These are phyloP conservation scores for Aquilaria agallochum DNA, from an alignment of 441 rosid genomes.

Conservation along the genomic window DNA sequence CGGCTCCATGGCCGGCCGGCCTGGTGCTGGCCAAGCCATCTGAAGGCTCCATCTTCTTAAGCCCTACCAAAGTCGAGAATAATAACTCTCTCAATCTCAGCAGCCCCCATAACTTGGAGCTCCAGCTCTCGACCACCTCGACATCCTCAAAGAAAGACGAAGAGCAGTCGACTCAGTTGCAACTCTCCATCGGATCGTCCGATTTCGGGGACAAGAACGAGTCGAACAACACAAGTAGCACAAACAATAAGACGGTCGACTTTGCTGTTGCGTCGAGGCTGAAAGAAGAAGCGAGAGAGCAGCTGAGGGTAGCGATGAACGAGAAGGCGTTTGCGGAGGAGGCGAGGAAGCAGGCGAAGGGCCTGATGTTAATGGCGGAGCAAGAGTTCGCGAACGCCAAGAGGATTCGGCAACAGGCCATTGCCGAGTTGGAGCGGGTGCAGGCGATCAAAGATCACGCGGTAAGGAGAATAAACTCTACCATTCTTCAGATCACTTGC, in stretches of 20 bases:
- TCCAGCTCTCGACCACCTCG: constrained; percentile 41
- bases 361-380: constrained; percentile 62
- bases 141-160: constrained; percentile 28
- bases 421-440: constrained; percentile 60
- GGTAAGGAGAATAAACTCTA: constrained; percentile 45
- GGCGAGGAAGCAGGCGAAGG: constrained; percentile 43
- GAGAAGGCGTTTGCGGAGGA: constrained; percentile 53
- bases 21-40: constrained; percentile 25
- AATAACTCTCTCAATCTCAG: constrained; percentile 11
- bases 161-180: constrained; percentile 38
- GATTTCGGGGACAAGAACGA: constrained; percentile 19
- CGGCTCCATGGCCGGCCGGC: constrained; percentile 39
- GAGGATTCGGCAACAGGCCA: constrained; percentile 72
- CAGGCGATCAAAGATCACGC: constrained; percentile 48
- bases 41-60: constrained; percentile 24
- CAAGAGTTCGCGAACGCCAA: constrained; percentile 61
- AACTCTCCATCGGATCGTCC: constrained; percentile 50
- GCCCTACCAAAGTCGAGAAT: constrained; percentile 12
- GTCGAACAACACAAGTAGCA: constrained; percentile 6
- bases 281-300: constrained; percentile 38
- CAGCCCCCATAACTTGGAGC: constrained; percentile 45
- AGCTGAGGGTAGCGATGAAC: constrained; percentile 46
- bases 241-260: constrained; percentile 11
- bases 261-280: constrained; percentile 17
- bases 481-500: constrained; percentile 67